Evolutionary conservation across 176 grass and related monocot genomes (phyloP).

Genomic region (Coix lacrymajobi): DNA sequence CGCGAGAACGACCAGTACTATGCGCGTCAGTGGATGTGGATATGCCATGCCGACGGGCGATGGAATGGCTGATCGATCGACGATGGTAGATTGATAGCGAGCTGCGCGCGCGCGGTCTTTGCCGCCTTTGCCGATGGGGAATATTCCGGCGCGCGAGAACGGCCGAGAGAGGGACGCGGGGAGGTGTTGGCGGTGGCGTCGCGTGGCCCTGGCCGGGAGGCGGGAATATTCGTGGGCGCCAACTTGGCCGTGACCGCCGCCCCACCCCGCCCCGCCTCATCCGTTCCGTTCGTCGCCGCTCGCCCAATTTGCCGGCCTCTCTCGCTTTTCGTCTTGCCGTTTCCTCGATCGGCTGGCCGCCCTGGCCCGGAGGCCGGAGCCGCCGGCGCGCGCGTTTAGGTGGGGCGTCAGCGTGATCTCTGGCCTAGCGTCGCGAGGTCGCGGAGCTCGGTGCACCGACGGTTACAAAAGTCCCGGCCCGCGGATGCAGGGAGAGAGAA

Average conservation of each 20-base stretch:
- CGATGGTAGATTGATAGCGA: background rate
- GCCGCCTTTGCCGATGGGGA: background rate
- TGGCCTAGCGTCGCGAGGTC: background rate
- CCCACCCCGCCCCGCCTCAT: conserved; percentile 11
- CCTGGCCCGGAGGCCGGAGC: background rate
- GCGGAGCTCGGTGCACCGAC: background rate
- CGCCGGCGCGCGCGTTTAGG: conserved; percentile 5
- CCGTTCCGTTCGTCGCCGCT: background rate
- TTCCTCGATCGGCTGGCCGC: background rate
- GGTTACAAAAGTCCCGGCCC: background rate
- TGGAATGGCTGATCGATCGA: background rate
- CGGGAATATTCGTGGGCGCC: conserved; percentile 40
- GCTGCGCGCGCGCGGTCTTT: background rate
- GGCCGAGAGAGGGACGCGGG: background rate
- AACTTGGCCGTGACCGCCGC: conserved; percentile 42
- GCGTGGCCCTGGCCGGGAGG: background rate
- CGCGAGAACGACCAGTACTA: background rate
- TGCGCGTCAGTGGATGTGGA: background rate
- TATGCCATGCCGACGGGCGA: background rate
- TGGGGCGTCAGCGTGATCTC: background rate
- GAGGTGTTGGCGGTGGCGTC: background rate
- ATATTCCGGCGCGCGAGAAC: conserved; percentile 23
- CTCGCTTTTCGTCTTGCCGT: background rate
- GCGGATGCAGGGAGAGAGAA: background rate
- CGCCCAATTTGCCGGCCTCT: background rate